A percentile compares a stretch with the other conserved stretches of the same genome.
Conservation (phyloP, 73 alveolate species). For the Paramecium caudatum region DNA sequence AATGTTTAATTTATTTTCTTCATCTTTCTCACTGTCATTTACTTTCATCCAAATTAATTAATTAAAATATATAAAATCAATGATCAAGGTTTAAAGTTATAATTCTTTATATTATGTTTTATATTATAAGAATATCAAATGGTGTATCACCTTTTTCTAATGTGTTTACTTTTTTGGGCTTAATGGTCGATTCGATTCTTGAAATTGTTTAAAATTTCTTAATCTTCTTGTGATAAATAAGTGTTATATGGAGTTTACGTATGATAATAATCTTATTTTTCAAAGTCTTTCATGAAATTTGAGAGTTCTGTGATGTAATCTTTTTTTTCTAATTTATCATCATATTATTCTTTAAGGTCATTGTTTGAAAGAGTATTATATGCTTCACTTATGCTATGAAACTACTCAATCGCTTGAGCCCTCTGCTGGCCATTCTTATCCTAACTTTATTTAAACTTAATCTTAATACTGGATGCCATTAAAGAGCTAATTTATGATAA, state of each 20-base stretch:
- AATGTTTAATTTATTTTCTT: neutral
- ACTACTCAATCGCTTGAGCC: neutral
- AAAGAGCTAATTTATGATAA: slow-evolving; percentile 20
- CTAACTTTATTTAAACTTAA: neutral
- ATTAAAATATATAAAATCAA: too few species aligned
- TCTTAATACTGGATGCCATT: slow-evolving; percentile 55
- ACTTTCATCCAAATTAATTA: slow-evolving; percentile 11
- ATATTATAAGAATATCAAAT: too few species aligned
- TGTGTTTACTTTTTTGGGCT: neutral
- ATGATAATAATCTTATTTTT: neutral
- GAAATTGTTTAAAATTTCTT: neutral
- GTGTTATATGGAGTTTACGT: too few species aligned
- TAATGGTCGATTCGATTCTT: neutral
- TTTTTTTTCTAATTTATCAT: neutral
- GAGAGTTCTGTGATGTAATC: neutral
- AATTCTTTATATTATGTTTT: too few species aligned
- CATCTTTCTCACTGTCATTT: neutral
- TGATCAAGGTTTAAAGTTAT: too few species aligned
- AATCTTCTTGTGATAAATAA: neutral
- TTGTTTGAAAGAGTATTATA: neutral
- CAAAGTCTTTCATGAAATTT: neutral
- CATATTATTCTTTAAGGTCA: neutral
- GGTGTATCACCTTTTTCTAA: too few species aligned
- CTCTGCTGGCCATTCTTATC: neutral
- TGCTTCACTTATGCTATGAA: slow-evolving; percentile 1